Conservation (phyloP, 2,329 filamentous ascomycete genomes). For the Aspergillus bombycis region DNA sequence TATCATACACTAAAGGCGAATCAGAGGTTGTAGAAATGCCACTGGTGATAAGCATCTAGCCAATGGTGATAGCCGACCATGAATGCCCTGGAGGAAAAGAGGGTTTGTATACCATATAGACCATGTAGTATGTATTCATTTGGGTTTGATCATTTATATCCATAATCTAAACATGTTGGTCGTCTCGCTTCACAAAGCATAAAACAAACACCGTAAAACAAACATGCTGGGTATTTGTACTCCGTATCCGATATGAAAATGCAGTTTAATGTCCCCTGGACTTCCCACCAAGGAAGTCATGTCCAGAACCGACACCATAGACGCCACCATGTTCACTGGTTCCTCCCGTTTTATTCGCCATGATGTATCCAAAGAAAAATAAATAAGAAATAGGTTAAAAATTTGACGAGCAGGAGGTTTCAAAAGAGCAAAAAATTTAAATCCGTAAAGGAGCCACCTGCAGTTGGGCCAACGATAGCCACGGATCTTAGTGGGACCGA, state of each 20-base stretch:
- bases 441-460: not conserved
- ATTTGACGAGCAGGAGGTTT: not conserved
- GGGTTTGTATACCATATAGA: not conserved
- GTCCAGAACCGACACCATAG: slow-evolving; percentile 4
- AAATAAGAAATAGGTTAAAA: slow-evolving; percentile 2
- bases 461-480: not conserved
- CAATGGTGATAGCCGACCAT: not conserved
- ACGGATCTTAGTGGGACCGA: slow-evolving; percentile 36
- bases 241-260: slow-evolving; percentile 21
- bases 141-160: slow-evolving; percentile 14
- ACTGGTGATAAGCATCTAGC: not conserved
- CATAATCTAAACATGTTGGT: slow-evolving; percentile 18
- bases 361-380: slow-evolving; percentile 16
- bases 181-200: slow-evolving; percentile 19
- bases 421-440: slow-evolving; percentile 4
- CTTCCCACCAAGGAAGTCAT: slow-evolving; percentile 16
- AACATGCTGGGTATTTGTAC: slow-evolving; percentile 38
- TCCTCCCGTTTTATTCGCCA: slow-evolving; percentile 14
- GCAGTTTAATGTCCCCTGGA: slow-evolving; percentile 21
- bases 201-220: slow-evolving; percentile 24
- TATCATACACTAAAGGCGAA: not conserved
- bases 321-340: slow-evolving; percentile 13
- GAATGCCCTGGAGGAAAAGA: not conserved
- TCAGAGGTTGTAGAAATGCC: not conserved
- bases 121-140: not conserved